phyloP scores from a whole-genome alignment of 1,284 basidiomycete species.

The Ganoderma multipileum region DNA sequence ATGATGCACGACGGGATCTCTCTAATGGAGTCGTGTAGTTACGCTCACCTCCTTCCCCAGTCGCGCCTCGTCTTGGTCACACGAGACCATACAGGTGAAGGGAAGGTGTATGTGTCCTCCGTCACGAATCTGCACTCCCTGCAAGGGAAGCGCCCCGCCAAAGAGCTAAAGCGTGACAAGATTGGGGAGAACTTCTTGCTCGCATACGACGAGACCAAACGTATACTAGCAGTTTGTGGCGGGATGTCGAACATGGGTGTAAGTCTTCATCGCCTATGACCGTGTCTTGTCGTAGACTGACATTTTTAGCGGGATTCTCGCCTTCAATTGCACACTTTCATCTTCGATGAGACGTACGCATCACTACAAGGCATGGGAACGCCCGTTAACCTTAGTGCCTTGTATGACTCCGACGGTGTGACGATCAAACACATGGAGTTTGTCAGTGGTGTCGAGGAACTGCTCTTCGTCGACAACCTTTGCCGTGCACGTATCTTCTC shows the following conservation, averaged over 20 bases:
- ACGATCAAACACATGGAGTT: constrained; percentile 47
- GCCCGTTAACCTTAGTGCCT: constrained; percentile 47
- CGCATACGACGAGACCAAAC: constrained; percentile 57
- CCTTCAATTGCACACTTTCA: constrained; percentile 50
- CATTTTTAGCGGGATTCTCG: constrained; percentile 26
- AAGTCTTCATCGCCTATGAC: neutral
- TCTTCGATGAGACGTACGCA: constrained; percentile 52
- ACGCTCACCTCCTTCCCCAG: constrained; percentile 44
- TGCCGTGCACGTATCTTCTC: constrained; percentile 55
- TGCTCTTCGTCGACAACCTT: constrained; percentile 52
- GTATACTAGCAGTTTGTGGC: constrained; percentile 52
- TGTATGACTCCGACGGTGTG: constrained; percentile 45
- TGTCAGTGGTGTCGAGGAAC: constrained; percentile 53
- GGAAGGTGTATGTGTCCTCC: constrained; percentile 49
- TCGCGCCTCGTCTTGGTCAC: constrained; percentile 51
- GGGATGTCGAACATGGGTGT: constrained; percentile 37
- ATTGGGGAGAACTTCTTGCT: constrained; percentile 51
- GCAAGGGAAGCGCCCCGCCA: constrained; percentile 12
- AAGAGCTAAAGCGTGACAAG: constrained; percentile 48
- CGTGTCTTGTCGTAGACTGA: neutral
- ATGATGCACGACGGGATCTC: neutral
- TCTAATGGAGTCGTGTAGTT: constrained; percentile 36
- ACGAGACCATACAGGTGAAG: constrained; percentile 41
- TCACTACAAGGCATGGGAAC: constrained; percentile 46
- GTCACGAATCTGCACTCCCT: constrained; percentile 31